These are phyloP conservation scores for Fusarium tjaetaba DNA, from an alignment of 2,329 filamentous ascomycete species.

Conservation along the genomic window DNA sequence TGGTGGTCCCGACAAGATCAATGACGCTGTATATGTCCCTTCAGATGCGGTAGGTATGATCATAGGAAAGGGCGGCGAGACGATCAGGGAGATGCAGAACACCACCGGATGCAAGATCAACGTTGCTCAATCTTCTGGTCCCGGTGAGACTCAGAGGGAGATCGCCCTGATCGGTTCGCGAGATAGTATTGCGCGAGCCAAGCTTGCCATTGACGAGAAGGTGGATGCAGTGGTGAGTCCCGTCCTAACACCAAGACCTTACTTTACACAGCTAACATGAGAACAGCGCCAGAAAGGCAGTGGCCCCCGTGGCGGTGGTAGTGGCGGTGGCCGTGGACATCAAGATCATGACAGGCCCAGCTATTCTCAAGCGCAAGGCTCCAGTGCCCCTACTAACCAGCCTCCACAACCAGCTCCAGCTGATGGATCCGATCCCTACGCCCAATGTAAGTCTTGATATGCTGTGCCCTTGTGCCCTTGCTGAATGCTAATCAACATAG, in stretches of 20 bases:
- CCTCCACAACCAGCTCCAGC: conserved; percentile 57
- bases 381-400: conserved; percentile 54
- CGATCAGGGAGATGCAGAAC: conserved; percentile 93
- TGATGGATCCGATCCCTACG: conserved; percentile 75
- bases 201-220: conserved; percentile 88
- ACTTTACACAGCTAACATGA: conserved; percentile 42
- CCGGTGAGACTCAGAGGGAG: conserved; percentile 82
- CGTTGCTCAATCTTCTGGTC: conserved; percentile 82
- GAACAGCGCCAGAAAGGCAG: conserved; percentile 63
- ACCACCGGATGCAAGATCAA: conserved; percentile 94
- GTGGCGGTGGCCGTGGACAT: conserved; percentile 54
- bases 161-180: conserved; percentile 84
- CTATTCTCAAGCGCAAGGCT: conserved; percentile 61
- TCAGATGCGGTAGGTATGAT: conserved; percentile 97
- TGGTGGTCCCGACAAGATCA: conserved; percentile 72
- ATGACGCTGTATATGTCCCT: conserved; percentile 85
- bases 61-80: conserved; percentile 93
- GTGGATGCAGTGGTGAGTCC: conserved; percentile 83
- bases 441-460: conserved; percentile 68
- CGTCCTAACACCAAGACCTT: neutral
- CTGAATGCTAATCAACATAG: conserved; percentile 50
- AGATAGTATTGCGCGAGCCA: conserved; percentile 82
- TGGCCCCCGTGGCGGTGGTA: conserved; percentile 53
- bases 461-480: neutral
- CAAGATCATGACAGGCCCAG: conserved; percentile 66